Percentiles rank a stretch among this genome's conserved stretches.
phyloP scores from a whole-genome alignment of 2,329 filamentous ascomycete genomes.

The Pseudogymnoascus sp. region DNA sequence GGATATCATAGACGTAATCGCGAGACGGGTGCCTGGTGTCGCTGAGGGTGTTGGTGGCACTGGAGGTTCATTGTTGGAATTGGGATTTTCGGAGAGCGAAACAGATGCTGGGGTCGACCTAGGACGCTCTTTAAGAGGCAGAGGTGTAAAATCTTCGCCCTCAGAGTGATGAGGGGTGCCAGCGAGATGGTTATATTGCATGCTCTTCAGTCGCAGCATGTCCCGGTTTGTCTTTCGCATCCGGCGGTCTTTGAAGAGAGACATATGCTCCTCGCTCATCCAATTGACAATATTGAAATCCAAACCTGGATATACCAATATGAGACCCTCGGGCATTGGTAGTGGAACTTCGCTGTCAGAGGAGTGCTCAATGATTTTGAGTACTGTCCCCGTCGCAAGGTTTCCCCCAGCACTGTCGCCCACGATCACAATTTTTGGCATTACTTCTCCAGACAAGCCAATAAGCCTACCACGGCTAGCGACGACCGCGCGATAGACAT shows the following conservation, averaged over 20 bases:
- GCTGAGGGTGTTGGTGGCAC: neutral
- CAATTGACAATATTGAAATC: constrained; percentile 98
- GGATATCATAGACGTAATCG: constrained; percentile 93
- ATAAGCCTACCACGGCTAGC: constrained; percentile 66
- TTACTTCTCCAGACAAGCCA: constrained; percentile 58
- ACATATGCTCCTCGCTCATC: constrained; percentile 99
- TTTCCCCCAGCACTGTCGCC: constrained; percentile 81
- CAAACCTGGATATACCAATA: constrained; percentile 81
- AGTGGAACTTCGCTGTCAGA: constrained; percentile 51
- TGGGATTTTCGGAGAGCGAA: neutral
- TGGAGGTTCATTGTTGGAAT: neutral
- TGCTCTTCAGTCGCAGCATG: constrained; percentile 75
- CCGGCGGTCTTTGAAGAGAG: constrained; percentile 76
- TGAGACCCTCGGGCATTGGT: constrained; percentile 68
- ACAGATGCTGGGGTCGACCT: neutral
- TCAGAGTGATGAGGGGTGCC: constrained; percentile 77
- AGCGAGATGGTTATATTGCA: constrained; percentile 78
- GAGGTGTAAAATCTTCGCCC: constrained; percentile 45
- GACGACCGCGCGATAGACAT: constrained; percentile 70
- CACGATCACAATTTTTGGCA: constrained; percentile 62
- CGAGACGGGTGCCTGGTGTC: constrained; percentile 58
- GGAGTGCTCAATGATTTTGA: constrained; percentile 74
- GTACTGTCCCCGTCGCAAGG: constrained; percentile 66
- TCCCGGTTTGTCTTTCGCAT: constrained; percentile 69
- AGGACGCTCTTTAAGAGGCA: neutral